These are phyloP conservation scores for Colletotrichum sojae DNA, from an alignment of 2,329 filamentous ascomycete species.

Conservation along the genomic window DNA sequence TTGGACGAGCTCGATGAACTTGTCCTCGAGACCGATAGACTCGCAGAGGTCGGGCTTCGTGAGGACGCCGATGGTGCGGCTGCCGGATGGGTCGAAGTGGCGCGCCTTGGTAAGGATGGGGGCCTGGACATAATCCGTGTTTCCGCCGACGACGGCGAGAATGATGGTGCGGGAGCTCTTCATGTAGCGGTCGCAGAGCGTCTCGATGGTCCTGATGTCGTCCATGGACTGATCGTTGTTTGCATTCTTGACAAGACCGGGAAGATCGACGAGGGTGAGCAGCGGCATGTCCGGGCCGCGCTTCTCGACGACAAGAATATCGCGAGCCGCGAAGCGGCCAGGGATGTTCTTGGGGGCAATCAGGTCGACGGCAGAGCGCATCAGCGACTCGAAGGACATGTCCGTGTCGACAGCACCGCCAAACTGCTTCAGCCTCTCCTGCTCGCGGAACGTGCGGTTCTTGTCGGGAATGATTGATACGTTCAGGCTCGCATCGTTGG, in stretches of 20 bases:
- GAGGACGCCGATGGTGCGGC: slow-evolving; percentile 65
- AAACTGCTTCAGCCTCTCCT: slow-evolving; percentile 62
- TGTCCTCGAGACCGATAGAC: slow-evolving; percentile 66
- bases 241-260: slow-evolving; percentile 69
- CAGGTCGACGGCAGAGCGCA: slow-evolving; percentile 64
- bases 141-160: slow-evolving; percentile 68
- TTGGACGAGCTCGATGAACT: slow-evolving; percentile 67
- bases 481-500: slow-evolving; percentile 59
- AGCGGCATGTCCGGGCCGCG: slow-evolving; percentile 71
- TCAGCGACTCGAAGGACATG: slow-evolving; percentile 64
- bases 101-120: slow-evolving; percentile 66
- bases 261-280: slow-evolving; percentile 73
- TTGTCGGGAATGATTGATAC: slow-evolving; percentile 71
- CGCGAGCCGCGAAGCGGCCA: slow-evolving; percentile 65
- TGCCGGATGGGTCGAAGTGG: slow-evolving; percentile 64
- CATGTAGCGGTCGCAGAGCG: slow-evolving; percentile 68
- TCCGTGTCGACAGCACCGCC: slow-evolving; percentile 61
- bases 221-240: slow-evolving; percentile 66
- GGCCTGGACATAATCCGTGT: slow-evolving; percentile 68
- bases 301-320: slow-evolving; percentile 72
- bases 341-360: slow-evolving; percentile 66
- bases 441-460: slow-evolving; percentile 60
- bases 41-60: slow-evolving; percentile 69
- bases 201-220: slow-evolving; percentile 67
- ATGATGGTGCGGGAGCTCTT: slow-evolving; percentile 69